Percentiles rank a stretch among this genome's conserved stretches.
phyloP scores from a whole-genome alignment of 2,329 filamentous ascomycete genomes.

The Claviceps capensis region DNA sequence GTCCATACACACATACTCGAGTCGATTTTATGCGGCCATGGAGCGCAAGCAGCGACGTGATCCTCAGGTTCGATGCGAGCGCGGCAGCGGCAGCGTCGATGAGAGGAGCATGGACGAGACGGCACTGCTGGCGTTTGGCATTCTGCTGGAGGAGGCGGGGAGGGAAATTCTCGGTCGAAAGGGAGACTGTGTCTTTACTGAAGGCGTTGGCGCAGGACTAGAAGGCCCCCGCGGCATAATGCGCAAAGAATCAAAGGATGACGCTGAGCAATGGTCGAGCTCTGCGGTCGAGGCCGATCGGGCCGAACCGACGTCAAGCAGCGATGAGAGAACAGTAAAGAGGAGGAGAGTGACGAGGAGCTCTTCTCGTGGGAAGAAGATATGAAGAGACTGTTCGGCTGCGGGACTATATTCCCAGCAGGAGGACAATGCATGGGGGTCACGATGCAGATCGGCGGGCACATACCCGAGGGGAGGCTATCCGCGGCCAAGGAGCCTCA shows the following conservation, averaged over 20 bases:
- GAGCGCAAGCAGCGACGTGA: conserved; percentile 10
- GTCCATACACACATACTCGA: conserved; percentile 53
- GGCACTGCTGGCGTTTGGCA: conserved; percentile 59
- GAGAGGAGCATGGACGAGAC: conserved; percentile 63
- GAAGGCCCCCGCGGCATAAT: neutral
- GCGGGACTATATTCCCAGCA: neutral
- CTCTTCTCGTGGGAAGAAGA: neutral
- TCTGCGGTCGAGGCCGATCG: conserved; percentile 13
- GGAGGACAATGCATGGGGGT: neutral
- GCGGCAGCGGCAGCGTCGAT: conserved; percentile 22
- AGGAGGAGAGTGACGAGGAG: conserved; percentile 16
- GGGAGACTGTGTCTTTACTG: conserved; percentile 60
- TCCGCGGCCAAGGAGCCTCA: no score
- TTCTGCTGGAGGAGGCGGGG: conserved; percentile 59
- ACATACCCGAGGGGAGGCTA: no score
- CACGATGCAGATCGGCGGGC: neutral
- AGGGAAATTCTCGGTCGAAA: conserved; percentile 45
- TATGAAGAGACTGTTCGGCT: neutral
- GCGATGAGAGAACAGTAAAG: conserved; percentile 14
- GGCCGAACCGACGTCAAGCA: conserved; percentile 8
- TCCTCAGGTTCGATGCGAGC: conserved; percentile 5
- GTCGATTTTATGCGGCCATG: conserved; percentile 47
- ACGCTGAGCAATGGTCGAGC: conserved; percentile 6
- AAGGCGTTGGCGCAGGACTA: conserved; percentile 23
- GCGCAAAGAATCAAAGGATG: conserved; percentile 5